Conservation (phyloP, 2,329 filamentous ascomycete species). For the Cladosporium colombiae region DNA sequence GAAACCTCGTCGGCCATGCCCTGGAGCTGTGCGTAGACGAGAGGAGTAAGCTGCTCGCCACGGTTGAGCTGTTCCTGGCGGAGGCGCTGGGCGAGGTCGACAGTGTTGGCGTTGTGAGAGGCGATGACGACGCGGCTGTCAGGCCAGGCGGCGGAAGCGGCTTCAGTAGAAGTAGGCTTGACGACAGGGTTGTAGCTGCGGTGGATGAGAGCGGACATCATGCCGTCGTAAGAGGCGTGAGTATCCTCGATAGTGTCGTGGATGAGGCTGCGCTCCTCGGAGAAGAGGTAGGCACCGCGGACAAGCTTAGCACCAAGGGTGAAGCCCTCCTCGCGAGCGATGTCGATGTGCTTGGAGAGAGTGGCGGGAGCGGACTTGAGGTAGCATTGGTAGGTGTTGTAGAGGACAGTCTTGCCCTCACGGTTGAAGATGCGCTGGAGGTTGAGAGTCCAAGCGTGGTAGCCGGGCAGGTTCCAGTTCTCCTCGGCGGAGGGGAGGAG, state of each 20-base stretch:
- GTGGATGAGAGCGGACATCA: conserved; percentile 67
- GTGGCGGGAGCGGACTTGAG: conserved; percentile 50
- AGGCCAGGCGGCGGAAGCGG: conserved; percentile 39
- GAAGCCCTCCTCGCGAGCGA: conserved; percentile 50
- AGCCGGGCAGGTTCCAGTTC: conserved; percentile 72
- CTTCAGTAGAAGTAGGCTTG: conserved; percentile 35
- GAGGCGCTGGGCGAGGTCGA: conserved; percentile 55
- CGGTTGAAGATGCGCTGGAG: conserved; percentile 50
- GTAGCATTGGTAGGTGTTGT: conserved; percentile 64
- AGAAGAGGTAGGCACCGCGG: conserved; percentile 57
- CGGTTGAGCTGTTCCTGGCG: conserved; percentile 48
- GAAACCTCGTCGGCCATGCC: conserved; percentile 96
- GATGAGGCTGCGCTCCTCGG: conserved; percentile 53
- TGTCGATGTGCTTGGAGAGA: conserved; percentile 49
- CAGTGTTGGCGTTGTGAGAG: conserved; percentile 77
- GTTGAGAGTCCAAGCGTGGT: conserved; percentile 76
- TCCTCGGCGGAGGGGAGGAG: conserved; percentile 88
- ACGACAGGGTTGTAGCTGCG: conserved; percentile 62
- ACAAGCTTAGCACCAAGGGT: conserved; percentile 60
- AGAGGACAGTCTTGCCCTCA: conserved; percentile 66
- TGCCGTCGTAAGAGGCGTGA: conserved; percentile 67
- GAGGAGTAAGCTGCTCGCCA: conserved; percentile 47
- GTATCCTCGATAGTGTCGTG: conserved; percentile 57
- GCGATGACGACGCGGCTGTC: conserved; percentile 68
- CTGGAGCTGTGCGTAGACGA: conserved; percentile 77